phyloP scores from a whole-genome alignment of 257 asterid genomes.

The Thymus quinquecostatus region DNA sequence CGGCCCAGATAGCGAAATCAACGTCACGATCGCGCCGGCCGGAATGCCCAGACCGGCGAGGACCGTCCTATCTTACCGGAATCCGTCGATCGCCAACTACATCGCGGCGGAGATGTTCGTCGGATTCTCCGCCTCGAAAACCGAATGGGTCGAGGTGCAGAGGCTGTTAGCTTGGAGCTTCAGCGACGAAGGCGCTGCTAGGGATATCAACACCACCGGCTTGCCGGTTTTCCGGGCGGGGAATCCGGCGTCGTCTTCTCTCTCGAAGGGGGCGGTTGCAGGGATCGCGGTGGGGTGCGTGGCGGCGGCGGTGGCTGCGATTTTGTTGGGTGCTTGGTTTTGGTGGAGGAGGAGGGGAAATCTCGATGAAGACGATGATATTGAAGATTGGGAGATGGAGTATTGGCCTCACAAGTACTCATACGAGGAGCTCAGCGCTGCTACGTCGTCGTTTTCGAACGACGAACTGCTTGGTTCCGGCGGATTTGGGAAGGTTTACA shows the following conservation, averaged over 20 bases:
- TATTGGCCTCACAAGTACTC: slow-evolving; percentile 88
- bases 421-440: slow-evolving; percentile 56
- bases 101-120: slow-evolving; percentile 55
- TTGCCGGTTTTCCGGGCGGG: slow-evolving; percentile 54
- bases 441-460: slow-evolving; percentile 58
- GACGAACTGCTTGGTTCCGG: slow-evolving; percentile 67
- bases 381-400: slow-evolving; percentile 91
- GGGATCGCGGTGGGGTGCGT: slow-evolving; percentile 63
- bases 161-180: slow-evolving; percentile 81
- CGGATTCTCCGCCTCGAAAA: slow-evolving; percentile 79
- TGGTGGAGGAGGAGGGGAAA: slow-evolving; percentile 55
- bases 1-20: slow-evolving; percentile 60
- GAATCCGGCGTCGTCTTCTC: slow-evolving; percentile 38
- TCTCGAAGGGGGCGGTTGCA: slow-evolving; percentile 54
- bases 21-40: slow-evolving; percentile 68
- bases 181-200: slow-evolving; percentile 69
- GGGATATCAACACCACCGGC: slow-evolving; percentile 70
- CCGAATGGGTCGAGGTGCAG: slow-evolving; percentile 78
- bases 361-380: slow-evolving; percentile 53
- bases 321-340: slow-evolving; percentile 51
- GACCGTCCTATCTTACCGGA: slow-evolving; percentile 44
- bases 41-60: slow-evolving; percentile 56
- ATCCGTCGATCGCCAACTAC: slow-evolving; percentile 52
- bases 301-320: slow-evolving; percentile 28
- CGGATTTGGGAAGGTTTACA: slow-evolving; percentile 87